Evolutionary conservation across 208 protist genomes (phyloP), one percentile per base, ranked within the genome.

Genomic region (Lotmaria passim): DNA sequence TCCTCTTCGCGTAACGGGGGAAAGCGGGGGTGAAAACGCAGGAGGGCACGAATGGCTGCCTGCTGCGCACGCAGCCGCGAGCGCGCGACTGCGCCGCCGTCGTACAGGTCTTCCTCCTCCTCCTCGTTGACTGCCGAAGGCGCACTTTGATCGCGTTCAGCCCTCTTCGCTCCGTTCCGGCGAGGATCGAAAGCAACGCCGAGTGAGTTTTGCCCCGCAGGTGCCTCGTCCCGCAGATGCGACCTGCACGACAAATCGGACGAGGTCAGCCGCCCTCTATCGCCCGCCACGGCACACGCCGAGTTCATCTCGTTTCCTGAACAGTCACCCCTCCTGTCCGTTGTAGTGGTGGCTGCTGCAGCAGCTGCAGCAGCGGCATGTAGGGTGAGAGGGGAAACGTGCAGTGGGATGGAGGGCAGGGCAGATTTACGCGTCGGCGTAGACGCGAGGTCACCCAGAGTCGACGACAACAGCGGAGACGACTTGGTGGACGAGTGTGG

Each of bases 1-100:
- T 95, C 90, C 62, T 81, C 81, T 60, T 91, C 84, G 33, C 72
- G 75, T 26, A 94, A 34, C 0, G 75, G 44, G 10, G 75, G 75
- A 21, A 80, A 44, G 2, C 56, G 47, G 0, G 71, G 71, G 15
- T 47, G 71, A 39, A 76, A 76, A 39, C 21, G 31, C n/a, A 76
- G 62, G 19, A 76, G 39, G 8, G 52, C 44, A n/a, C 52, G 52
- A n/a, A 76, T 21, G 21, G 52, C 71, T 2, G 48, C 56, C n/a
- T 70, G 71, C 63, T 70, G 71, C 3, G 53, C 28, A 19, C 31
- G 46, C 23, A 65, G 62, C 47, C 65, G 71, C 52, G 59, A 51
- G 23, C 71, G 19, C 50, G 53, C 38, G 17, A 39, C 71, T 3
- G 41, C 57, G 15, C 36, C 12, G 31, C 19, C 56, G 7, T 8